Evolutionary conservation across 495 filamentous ascomycete genomes (phyloP).

Genomic region (Penicillium coffeae): DNA sequence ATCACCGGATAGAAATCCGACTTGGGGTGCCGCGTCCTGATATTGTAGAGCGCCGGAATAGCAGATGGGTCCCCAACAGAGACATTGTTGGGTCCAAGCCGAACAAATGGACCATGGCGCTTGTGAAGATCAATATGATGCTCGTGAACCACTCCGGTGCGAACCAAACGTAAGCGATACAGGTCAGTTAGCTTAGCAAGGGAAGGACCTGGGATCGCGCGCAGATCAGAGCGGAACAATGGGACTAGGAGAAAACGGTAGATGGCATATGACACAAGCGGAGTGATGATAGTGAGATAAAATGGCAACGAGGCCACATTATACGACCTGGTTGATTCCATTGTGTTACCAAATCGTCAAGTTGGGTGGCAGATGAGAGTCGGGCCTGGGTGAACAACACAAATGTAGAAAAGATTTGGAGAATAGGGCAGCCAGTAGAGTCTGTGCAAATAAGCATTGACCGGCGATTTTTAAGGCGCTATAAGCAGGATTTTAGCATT

Average conservation of each 20-base stretch:
- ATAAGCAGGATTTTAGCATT: no score
- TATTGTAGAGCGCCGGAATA: conserved; percentile 37
- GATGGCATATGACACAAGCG: not conserved
- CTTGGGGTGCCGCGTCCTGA: conserved; percentile 6
- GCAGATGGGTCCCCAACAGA: conserved; percentile 42
- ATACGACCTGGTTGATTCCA: no score
- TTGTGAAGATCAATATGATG: conserved; percentile 38
- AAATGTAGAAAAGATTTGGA: no score
- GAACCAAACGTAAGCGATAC: conserved; percentile 25
- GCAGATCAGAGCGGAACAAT: conserved; percentile 3
- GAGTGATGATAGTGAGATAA: no score
- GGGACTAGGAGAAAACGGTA: conserved; percentile 4
- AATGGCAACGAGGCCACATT: no score
- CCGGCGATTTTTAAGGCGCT: no score
- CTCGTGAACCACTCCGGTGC: conserved; percentile 20
- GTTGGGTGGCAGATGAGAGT: no score
- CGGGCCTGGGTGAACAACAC: no score
- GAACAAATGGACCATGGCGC: conserved; percentile 50
- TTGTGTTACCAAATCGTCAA: no score
- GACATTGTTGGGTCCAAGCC: conserved; percentile 53
- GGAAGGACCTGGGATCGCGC: conserved; percentile 44
- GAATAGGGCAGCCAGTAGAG: no score
- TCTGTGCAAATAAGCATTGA: no score
- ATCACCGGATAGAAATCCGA: conserved; percentile 10
- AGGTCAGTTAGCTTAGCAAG: conserved; percentile 33